phyloP scores from a whole-genome alignment of 768 basidiomycete species.

The Xanthoconium purpureum region DNA sequence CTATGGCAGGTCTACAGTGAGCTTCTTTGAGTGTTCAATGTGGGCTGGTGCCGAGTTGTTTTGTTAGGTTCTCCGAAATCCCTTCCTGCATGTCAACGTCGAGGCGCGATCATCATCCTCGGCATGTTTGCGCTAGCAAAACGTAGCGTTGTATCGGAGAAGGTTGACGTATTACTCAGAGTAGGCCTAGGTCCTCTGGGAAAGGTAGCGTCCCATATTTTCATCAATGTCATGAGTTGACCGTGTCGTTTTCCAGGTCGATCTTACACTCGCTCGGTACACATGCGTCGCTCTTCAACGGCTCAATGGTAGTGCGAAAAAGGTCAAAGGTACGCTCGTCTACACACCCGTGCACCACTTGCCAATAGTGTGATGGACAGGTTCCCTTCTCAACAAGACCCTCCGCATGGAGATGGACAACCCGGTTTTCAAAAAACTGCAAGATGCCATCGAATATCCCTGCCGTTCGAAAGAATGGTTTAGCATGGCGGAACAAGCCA shows the following conservation, averaged over 20 bases:
- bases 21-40: conserved; percentile 24
- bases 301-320: conserved; percentile 92
- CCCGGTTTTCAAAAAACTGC: conserved; percentile 78
- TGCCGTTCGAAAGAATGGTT: conserved; percentile 93
- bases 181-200: conserved; percentile 84
- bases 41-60: not conserved
- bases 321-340: conserved; percentile 74
- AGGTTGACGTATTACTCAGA: conserved; percentile 79
- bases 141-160: conserved; percentile 72
- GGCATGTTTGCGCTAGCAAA: conserved; percentile 93
- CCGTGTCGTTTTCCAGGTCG: conserved; percentile 49
- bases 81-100: conserved; percentile 80
- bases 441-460: conserved; percentile 75
- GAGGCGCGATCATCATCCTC: conserved; percentile 93
- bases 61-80: conserved; percentile 64
- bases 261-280: conserved; percentile 87
- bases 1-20: conserved; percentile 96
- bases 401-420: conserved; percentile 85
- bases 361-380: conserved; percentile 35
- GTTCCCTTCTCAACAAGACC: conserved; percentile 84
- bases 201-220: conserved; percentile 49
- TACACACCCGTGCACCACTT: not conserved
- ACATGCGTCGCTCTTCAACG: conserved; percentile 92
- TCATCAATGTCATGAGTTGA: not conserved
- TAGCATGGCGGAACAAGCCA: conserved; percentile 90